A percentile compares a stretch with the other conserved stretches of the same genome.
Evolutionary conservation across 1,139 yeast species (phyloP).

Genomic region (Pneumocystis sp.): DNA sequence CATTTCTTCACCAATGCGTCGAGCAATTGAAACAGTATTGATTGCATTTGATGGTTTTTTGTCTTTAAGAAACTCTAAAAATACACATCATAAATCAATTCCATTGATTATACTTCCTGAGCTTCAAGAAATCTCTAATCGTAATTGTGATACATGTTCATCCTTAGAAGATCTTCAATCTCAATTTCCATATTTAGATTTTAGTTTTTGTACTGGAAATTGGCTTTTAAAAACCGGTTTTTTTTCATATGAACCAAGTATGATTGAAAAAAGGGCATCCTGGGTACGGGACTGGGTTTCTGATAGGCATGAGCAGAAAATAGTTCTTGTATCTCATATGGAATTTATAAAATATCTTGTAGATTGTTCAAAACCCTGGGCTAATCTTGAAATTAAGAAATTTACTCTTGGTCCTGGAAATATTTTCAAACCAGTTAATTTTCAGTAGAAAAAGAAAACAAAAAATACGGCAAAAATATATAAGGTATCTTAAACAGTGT

Average conservation of each 20-base stretch:
- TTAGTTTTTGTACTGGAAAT: neutral
- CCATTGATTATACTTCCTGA: neutral
- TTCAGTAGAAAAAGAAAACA: neutral
- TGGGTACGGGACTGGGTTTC: neutral
- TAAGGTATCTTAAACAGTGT: neutral
- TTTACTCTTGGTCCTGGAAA: neutral
- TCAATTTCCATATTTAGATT: neutral
- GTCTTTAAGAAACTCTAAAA: neutral
- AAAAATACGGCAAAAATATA: neutral
- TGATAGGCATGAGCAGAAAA: neutral
- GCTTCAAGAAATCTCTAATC: neutral
- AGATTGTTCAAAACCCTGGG: neutral
- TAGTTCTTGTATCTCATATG: neutral
- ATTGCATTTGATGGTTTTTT: constrained; percentile 7
- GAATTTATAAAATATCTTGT: neutral
- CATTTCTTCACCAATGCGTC: constrained; percentile 13
- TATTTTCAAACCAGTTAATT: neutral
- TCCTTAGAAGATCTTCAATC: neutral
- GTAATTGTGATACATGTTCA: neutral
- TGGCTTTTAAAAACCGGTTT: neutral
- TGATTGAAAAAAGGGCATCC: neutral
- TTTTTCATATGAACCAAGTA: neutral
- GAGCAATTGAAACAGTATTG: constrained; percentile 13
- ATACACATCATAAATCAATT: neutral
- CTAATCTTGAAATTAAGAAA: neutral